Base-by-base conservation (phyloP, 768 basidiomycete species). In the Mycena vitilis region DNA sequence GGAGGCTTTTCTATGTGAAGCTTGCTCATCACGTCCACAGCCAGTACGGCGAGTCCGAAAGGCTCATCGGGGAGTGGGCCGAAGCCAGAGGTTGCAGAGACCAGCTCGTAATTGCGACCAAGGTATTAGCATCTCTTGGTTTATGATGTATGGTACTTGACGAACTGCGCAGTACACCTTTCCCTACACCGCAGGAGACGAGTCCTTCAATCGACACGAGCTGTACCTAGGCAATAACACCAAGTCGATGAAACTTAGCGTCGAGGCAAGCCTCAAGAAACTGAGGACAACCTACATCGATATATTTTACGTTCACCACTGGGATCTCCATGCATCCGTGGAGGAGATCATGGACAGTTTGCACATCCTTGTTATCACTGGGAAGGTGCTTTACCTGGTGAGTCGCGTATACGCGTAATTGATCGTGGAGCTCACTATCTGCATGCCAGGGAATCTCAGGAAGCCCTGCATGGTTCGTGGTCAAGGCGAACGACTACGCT, bases 241-340 rank as follows among this genome's bases (percentile, higher is more conserved):
- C 65, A 87, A 88, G 68, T 80, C 78, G 0, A 73, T 89, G 74
- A 77, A 78, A 30, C 42, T 85, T 51, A 81, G 82, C 30, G 76
- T 87, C 36, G 37, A 65, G 20, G 37, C 18, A 5, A 65, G 64
- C 25, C 56, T 65, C 20, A 52, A 49, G 20, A 90, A 88, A 68
- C 81, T 91, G 23, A 76, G 86, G 45, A 89, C 88, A 0, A 78
- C 82, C 34, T 91, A 86, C 71, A 82, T 89, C 69, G 87, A 89
- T 69, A 81, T 89, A 53, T 73, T 88, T 30, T 88, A 89, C 65
- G 71, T 88, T 5, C 87, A 88, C 71, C 85, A 80, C 78, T 82
- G 83, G 86, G 84, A 85, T 61, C 83, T 78, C 68, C 75, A 80
- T 8, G 83, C 83, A 9, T 80, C 79, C 7, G 76, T 85, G n/a